Evolutionary conservation across 768 basidiomycete genomes (phyloP).

Genomic region (Brasilioporus rufonigricans): DNA sequence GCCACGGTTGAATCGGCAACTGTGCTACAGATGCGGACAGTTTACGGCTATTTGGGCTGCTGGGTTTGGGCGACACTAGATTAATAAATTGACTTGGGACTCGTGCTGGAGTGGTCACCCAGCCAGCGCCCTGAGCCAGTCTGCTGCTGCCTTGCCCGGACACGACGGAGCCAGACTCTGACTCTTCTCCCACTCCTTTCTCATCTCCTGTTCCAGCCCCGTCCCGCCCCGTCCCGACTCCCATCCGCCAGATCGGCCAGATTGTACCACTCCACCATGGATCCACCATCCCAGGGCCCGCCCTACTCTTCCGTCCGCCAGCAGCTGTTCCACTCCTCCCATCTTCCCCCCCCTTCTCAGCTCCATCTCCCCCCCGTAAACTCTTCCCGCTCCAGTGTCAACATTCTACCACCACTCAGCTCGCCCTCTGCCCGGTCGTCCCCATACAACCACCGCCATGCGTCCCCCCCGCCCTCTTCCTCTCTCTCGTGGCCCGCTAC

Average conservation of each 20-base stretch:
- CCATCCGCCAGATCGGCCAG: background rate
- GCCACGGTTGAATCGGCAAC: background rate
- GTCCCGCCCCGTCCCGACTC: constrained; percentile 6
- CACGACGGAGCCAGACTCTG: background rate
- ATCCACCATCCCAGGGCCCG: constrained; percentile 30
- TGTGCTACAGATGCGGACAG: constrained; percentile 9
- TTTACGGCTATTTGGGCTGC: constrained; percentile 28
- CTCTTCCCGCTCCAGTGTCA: constrained; percentile 34
- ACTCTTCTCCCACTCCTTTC: background rate
- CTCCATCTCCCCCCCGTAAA: constrained; percentile 38
- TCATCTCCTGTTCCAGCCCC: constrained; percentile 4
- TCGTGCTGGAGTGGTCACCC: constrained; percentile 18
- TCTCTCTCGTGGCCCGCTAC: constrained; percentile 24
- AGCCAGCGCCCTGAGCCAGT: constrained; percentile 9
- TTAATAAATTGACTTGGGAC: constrained; percentile 23
- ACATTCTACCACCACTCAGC: constrained; percentile 43
- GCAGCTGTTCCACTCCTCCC: constrained; percentile 41
- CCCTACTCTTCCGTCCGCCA: constrained; percentile 28
- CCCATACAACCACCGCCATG: constrained; percentile 26
- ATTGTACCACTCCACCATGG: constrained; percentile 18
- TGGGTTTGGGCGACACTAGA: constrained; percentile 15
- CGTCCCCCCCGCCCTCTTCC: constrained; percentile 27
- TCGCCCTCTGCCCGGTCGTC: constrained; percentile 27
- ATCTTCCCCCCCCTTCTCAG: constrained; percentile 44
- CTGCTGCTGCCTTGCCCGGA: no score